Base-by-base conservation (phyloP, 108 stramenopile genomes). In the Phaeodactylum tricornutum region DNA sequence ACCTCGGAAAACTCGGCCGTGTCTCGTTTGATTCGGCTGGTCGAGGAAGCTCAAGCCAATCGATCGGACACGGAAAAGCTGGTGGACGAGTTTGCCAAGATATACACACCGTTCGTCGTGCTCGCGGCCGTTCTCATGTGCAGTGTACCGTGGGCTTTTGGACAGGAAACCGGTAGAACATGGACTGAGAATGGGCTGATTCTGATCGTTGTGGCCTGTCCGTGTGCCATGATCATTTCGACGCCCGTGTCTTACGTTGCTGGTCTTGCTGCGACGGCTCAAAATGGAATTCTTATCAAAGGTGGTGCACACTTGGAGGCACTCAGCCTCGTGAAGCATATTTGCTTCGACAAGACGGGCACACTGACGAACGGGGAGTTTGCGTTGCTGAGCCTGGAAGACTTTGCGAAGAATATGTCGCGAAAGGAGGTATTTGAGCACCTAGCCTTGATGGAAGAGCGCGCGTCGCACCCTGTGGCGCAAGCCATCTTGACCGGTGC, bases 171-270 rank as follows among this genome's bases (percentile, higher is more conserved):
- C 24, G 86, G 81, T 1, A 34, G 45, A 22, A 27, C 64, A 8
- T 94, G 80, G 78, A 53, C 67, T 4, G 7, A 74, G 25, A 74
- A 67, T 49, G 87, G 74, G 7, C 51, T 91, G 23, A 72, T 94
- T 44, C 45, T 81, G 19, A 77, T 94, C 14, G 89, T 84, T 1
- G 59, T 84, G 47, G 78, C 82, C 9, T 84, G 82, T 35, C 82
- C 82, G 17, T 84, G 93, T 47, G 88, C 93, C 8, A 65, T 94
- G 32, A 84, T 88, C 41, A 89, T 91, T 30, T 70, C 75, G 16
- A 86, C 93, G 7, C 93, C 93, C 28, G 83, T 94, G 4, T 44
- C 64, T 3, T 84, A 85, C 56, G 87, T 86, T 11, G 83, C 87
- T 19, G 88, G 79, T 27, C 42, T 94, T 4, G 87, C 89, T 6